Base-by-base conservation (phyloP, 2,329 filamentous ascomycete genomes). In the Monilinia vaccinii-corymbosi region DNA sequence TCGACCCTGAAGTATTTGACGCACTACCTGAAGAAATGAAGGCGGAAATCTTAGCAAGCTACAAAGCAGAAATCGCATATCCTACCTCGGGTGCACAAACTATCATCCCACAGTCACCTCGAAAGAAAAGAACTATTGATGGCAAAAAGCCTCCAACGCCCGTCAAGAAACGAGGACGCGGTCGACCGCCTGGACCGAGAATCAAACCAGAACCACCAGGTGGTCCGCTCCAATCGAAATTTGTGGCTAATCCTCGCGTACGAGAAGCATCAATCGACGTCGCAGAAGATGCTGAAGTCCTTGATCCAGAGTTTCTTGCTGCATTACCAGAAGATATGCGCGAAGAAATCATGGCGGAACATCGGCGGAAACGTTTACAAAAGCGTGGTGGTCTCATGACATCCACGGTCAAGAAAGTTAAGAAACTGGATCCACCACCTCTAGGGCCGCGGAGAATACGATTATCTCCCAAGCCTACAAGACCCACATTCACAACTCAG, bases 11-110 rank as follows among this genome's bases (percentile, higher is more conserved):
- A 46, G 88, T 91, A 2, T 87, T 97, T 63, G 82, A 86, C 46
- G 89, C 89, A 1, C 77, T 99, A 0, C 94, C 94, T 0, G 85
- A 88, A 42, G 91, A 96, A 63, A 84, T 99, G 71, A 89, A 92
- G 63, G 83, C 85, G 1, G 94, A 97, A 73, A 78, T 97, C 0
- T 74, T 97, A 10, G 85, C 82, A 3, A 85, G 87, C 38, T 96
- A 96, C 69, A 61, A 69, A 60, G 16, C 69, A 66, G 38, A 64
- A 56, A 44, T 68, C 14, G 38, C 23, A 57, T 53, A 36, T 68
- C 9, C 47, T 13, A 13, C 31, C 34, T 61, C 65, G 72, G 71
- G 57, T 28, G 51, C 55, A 68, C 65, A 73, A 73, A 58, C 70
- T 66, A 58, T 71, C 66, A 44, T 67, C 67, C 60, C 72, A 25